These are phyloP conservation scores for Lagenaria siceraria DNA, from an alignment of 306 rosid species.

Conservation along the genomic window DNA sequence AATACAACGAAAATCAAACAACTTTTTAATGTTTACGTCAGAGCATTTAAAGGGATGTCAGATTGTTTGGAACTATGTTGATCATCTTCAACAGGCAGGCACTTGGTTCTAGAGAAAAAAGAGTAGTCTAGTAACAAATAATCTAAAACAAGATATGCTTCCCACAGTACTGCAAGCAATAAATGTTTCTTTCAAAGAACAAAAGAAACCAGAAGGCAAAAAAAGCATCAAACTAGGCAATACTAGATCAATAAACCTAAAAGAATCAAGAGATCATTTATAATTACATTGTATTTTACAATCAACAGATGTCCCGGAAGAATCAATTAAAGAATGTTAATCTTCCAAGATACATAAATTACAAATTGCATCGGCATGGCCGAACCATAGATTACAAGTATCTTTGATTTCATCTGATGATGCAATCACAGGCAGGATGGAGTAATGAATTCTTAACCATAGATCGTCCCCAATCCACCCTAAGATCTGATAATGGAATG, in stretches of 20 bases:
- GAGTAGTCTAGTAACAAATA: neutral
- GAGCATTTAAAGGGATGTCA: neutral
- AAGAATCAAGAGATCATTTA: constrained; percentile 27
- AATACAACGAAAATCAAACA: neutral
- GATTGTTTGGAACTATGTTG: neutral
- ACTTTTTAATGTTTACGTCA: neutral
- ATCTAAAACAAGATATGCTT: neutral
- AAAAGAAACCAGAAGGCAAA: neutral
- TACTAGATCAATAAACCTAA: constrained; percentile 8
- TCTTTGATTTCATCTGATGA: constrained; percentile 21
- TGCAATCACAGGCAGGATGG: constrained; percentile 27
- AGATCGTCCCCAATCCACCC: constrained; percentile 20
- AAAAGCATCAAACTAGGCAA: neutral
- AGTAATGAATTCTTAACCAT: constrained; percentile 10
- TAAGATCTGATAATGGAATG: constrained; percentile 15
- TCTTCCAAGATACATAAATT: constrained; percentile 70
- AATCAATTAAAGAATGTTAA: constrained; percentile 83
- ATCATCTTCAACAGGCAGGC: neutral
- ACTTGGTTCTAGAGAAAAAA: neutral
- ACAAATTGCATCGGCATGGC: constrained; percentile 58
- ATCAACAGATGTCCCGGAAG: constrained; percentile 31
- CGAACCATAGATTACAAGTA: constrained; percentile 59
- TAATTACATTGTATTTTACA: constrained; percentile 40
- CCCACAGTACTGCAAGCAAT: neutral
- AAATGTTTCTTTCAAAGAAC: neutral